Conservation (phyloP, 2,329 filamentous ascomycete genomes). For the Alternaria conjuncta region DNA sequence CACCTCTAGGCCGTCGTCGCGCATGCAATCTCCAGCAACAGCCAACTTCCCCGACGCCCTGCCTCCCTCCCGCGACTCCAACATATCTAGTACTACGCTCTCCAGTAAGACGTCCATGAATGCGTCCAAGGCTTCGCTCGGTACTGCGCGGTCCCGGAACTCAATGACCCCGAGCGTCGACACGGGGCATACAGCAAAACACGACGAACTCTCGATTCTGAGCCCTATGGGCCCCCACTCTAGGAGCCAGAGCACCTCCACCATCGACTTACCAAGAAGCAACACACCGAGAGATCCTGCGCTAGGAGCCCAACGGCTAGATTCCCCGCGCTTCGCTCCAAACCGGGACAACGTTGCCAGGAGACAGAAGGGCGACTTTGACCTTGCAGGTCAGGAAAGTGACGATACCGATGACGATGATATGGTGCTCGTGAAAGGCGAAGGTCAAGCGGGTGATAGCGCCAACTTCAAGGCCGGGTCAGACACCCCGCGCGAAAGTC, state of each 20-base stretch:
- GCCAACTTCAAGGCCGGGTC: conserved; percentile 28
- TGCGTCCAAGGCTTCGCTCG: conserved; percentile 1
- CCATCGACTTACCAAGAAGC: conserved; percentile 26
- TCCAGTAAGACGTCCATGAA: conserved; percentile 42
- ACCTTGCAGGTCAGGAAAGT: conserved; percentile 36
- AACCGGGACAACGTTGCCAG: conserved; percentile 26
- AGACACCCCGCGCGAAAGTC: conserved; percentile 31
- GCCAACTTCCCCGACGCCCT: conserved; percentile 44
- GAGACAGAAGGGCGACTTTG: conserved; percentile 30
- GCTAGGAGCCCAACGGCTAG: conserved; percentile 12
- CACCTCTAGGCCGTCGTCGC: conserved; percentile 44
- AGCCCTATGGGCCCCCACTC: conserved; percentile 37
- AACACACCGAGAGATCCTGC: conserved; percentile 24
- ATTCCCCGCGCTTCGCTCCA: conserved; percentile 28
- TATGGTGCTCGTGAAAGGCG: conserved; percentile 33
- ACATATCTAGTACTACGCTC: conserved; percentile 34
- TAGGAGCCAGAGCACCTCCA: conserved; percentile 25
- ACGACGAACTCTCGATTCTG: conserved; percentile 35
- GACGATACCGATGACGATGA: conserved; percentile 46
- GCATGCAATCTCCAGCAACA: conserved; percentile 48
- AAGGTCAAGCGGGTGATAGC: conserved; percentile 26
- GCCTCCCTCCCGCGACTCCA: conserved; percentile 45
- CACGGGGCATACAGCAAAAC: conserved; percentile 19
- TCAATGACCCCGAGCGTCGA: conserved; percentile 34
- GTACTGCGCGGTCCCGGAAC: conserved; percentile 37